Evolutionary conservation across 1,284 basidiomycete species (phyloP).

Genomic region (Macrocybe sp.): DNA sequence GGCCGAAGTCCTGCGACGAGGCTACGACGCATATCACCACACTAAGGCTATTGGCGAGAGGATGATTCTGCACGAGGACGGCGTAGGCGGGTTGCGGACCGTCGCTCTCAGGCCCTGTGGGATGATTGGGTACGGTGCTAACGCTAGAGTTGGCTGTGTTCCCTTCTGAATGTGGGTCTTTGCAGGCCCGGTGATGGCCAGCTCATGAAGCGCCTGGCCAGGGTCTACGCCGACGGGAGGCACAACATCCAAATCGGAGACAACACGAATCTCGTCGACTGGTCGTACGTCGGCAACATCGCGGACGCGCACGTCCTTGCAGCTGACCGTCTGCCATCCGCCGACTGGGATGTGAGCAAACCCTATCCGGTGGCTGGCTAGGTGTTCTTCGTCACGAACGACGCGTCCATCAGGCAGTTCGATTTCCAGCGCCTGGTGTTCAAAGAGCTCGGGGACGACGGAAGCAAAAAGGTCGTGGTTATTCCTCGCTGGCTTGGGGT

Average conservation of each 20-base stretch:
- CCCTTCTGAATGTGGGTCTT: not conserved
- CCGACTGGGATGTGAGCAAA: too few relatives aligned
- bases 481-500: too few relatives aligned
- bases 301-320: constrained; percentile 21
- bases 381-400: too few relatives aligned
- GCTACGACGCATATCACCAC: too few relatives aligned
- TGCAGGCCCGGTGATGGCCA: constrained; percentile 19
- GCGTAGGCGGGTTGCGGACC: constrained; percentile 43
- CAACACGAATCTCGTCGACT: constrained; percentile 18
- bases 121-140: constrained; percentile 47
- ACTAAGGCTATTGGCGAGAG: too few relatives aligned
- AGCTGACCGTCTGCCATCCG: too few relatives aligned
- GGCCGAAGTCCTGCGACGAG: too few relatives aligned
- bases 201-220: constrained; percentile 17
- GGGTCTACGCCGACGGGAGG: constrained; percentile 14
- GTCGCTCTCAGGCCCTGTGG: constrained; percentile 58
- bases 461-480: too few relatives aligned
- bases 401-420: too few relatives aligned
- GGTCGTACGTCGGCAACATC: constrained; percentile 19
- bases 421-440: too few relatives aligned
- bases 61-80: constrained; percentile 45
- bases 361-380: too few relatives aligned
- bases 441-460: too few relatives aligned
- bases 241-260: constrained; percentile 19
- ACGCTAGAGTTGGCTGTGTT: not conserved